Evolutionary conservation across 805 yeast genomes (phyloP).

Genomic region (Saturnispora gosingensis): DNA sequence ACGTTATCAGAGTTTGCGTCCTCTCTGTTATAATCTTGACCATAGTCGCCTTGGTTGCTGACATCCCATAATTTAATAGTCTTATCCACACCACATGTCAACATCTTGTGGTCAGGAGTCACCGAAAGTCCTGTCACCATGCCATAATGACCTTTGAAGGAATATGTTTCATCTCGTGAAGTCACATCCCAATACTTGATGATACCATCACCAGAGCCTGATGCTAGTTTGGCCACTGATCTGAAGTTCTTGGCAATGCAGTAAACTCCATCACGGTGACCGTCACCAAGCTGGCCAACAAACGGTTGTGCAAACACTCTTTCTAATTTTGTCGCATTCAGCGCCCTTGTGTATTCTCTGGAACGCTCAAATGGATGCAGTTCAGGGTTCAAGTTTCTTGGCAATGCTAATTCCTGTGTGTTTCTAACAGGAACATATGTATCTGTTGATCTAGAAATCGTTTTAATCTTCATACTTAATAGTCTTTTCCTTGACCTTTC

Average conservation of each 20-base stretch:
- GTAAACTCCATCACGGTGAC: conserved; percentile 93
- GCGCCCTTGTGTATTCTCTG: conserved; percentile 88
- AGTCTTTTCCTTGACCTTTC: not conserved
- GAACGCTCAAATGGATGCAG: conserved; percentile 97
- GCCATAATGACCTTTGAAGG: conserved; percentile 85
- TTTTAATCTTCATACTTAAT: conserved; percentile 63
- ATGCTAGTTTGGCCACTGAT: conserved; percentile 65
- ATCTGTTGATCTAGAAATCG: conserved; percentile 84
- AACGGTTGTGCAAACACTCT: conserved; percentile 98
- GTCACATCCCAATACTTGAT: conserved; percentile 91
- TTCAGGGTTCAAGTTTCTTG: conserved; percentile 87
- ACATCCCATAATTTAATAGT: conserved; percentile 86
- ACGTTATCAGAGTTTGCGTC: conserved; percentile 17
- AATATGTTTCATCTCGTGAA: conserved; percentile 61
- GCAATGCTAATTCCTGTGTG: conserved; percentile 77
- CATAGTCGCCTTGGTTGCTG: conserved; percentile 30
- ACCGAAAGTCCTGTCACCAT: conserved; percentile 79
- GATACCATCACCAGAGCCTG: conserved; percentile 93
- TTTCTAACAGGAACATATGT: conserved; percentile 86
- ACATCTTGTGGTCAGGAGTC: conserved; percentile 48
- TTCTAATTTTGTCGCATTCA: conserved; percentile 91
- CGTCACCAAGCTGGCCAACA: conserved; percentile 87
- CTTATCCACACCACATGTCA: conserved; percentile 85
- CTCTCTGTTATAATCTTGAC: conserved; percentile 14
- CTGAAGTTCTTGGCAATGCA: conserved; percentile 70